Percentiles rank a stretch among this genome's conserved stretches.
phyloP scores from a whole-genome alignment of 306 rosid species.

The Sicyos edulis region DNA sequence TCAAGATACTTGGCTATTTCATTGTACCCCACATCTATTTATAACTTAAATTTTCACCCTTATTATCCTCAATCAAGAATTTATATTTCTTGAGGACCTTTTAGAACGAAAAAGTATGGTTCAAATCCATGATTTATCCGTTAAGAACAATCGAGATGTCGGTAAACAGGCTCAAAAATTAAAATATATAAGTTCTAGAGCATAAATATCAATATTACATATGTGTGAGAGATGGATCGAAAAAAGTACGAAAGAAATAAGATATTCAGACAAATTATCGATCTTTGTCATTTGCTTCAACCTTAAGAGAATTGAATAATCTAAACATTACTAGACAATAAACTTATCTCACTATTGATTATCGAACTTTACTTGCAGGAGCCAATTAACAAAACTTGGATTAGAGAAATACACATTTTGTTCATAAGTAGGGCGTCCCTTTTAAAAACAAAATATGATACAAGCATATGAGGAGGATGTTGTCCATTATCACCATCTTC shows the following conservation, averaged over 20 bases:
- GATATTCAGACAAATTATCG: background rate
- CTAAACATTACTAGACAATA: background rate
- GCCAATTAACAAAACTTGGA: slow-evolving; percentile 11
- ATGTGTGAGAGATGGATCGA: background rate
- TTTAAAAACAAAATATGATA: background rate
- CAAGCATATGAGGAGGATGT: background rate
- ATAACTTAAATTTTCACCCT: background rate
- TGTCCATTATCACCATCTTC: slow-evolving; percentile 62
- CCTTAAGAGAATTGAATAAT: background rate
- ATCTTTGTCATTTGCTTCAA: background rate
- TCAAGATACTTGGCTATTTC: background rate
- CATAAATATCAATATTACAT: background rate
- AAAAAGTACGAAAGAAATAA: background rate
- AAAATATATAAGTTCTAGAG: background rate
- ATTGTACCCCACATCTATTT: background rate
- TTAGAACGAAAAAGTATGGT: too few relatives aligned
- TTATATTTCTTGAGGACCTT: background rate
- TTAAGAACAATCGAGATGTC: too few relatives aligned
- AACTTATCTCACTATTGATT: background rate
- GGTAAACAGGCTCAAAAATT: too few relatives aligned
- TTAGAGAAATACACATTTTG: slow-evolving; percentile 9
- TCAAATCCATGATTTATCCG: too few relatives aligned
- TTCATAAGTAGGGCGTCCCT: background rate
- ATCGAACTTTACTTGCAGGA: background rate
- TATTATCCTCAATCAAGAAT: background rate